Evolutionary conservation across 2,329 filamentous ascomycete genomes (phyloP).

Genomic region (Exophiala oligosperma): DNA sequence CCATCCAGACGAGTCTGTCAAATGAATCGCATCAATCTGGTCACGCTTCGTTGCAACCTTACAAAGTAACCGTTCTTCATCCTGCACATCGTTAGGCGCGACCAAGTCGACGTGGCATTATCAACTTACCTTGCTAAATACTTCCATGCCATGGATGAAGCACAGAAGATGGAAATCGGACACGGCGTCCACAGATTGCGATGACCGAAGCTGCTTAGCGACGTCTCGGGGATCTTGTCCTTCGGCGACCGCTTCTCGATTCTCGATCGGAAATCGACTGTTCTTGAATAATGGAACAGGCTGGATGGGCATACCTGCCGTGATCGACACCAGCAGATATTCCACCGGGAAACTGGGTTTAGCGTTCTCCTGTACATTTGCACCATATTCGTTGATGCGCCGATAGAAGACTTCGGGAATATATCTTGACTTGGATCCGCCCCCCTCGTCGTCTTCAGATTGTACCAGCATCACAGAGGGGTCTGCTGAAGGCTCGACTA

Average conservation of each 20-base stretch:
- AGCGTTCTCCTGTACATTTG: constrained; percentile 94
- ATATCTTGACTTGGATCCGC: constrained; percentile 71
- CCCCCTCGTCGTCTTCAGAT: constrained; percentile 79
- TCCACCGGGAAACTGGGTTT: constrained; percentile 96
- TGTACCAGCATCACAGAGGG: constrained; percentile 93
- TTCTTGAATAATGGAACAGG: constrained; percentile 73
- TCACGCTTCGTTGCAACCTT: constrained; percentile 81
- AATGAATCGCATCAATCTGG: constrained; percentile 74
- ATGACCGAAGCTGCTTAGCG: constrained; percentile 64
- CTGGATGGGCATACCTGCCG: constrained; percentile 87
- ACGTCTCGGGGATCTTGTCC: constrained; percentile 74
- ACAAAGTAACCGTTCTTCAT: constrained; percentile 84
- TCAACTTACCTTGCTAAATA: constrained; percentile 75
- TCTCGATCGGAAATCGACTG: constrained; percentile 82
- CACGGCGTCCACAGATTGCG: constrained; percentile 57
- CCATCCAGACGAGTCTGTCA: constrained; percentile 88
- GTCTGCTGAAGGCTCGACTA: constrained; percentile 92
- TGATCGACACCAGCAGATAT: constrained; percentile 92
- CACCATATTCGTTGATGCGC: constrained; percentile 92
- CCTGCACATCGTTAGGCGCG: constrained; percentile 52
- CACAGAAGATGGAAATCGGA: constrained; percentile 95
- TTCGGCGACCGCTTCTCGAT: constrained; percentile 82
- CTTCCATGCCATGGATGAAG: constrained; percentile 77
- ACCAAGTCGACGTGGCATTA: too few species aligned
- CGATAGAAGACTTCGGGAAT: constrained; percentile 98